phyloP scores from a whole-genome alignment of 2,329 filamentous ascomycete species.

The Colletotrichum chlorophyti region DNA sequence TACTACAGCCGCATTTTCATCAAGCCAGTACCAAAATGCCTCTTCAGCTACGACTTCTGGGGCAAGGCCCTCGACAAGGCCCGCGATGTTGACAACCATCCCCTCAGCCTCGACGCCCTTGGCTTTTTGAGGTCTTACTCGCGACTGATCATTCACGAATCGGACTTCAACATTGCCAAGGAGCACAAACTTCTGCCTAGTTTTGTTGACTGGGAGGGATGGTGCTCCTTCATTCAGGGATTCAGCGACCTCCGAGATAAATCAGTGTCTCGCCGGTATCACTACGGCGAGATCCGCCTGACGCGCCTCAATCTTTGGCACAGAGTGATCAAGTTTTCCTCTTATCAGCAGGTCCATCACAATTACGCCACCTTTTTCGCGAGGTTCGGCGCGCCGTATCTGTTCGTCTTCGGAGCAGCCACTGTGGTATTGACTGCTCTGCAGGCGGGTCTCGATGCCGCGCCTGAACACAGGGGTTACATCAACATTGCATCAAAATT shows the following conservation, averaged over 20 bases:
- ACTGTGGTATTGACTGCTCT: neutral
- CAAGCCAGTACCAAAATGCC: slow-evolving; percentile 48
- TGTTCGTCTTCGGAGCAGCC: neutral
- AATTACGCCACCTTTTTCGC: neutral
- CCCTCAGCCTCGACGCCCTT: slow-evolving; percentile 34
- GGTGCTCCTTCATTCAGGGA: slow-evolving; percentile 37
- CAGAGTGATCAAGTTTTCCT: neutral
- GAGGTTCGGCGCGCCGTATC: neutral
- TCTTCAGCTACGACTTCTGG: slow-evolving; percentile 44
- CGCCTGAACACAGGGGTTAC: neutral
- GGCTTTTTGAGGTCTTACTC: slow-evolving; percentile 45
- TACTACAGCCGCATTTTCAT: slow-evolving; percentile 46
- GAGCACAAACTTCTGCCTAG: slow-evolving; percentile 36
- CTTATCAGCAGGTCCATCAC: neutral
- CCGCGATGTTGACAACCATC: slow-evolving; percentile 2
- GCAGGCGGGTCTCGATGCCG: neutral
- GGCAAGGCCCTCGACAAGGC: slow-evolving; percentile 31
- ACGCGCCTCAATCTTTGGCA: slow-evolving; percentile 37
- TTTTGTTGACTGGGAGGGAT: slow-evolving; percentile 36
- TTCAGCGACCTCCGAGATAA: slow-evolving; percentile 36
- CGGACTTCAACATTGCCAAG: slow-evolving; percentile 42
- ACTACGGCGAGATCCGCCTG: slow-evolving; percentile 46
- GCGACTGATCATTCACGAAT: slow-evolving; percentile 40
- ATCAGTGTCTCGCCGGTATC: slow-evolving; percentile 39
- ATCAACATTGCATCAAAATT: neutral